Evolutionary conservation across 2,329 filamentous ascomycete genomes (phyloP).

Genomic region (Sporothrix curviconia): DNA sequence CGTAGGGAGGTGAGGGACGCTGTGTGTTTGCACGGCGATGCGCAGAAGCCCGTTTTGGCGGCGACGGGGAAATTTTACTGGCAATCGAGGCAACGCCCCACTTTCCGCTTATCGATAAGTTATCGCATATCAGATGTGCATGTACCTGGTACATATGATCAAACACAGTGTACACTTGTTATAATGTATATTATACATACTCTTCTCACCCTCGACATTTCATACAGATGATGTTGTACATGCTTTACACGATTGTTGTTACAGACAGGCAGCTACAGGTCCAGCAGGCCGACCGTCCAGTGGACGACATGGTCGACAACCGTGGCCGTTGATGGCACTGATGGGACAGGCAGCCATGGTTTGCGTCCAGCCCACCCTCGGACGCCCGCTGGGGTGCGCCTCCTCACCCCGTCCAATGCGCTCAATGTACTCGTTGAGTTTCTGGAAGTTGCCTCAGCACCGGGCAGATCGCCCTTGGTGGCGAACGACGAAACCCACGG

Average conservation of each 20-base stretch:
- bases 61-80: slow-evolving; percentile 2
- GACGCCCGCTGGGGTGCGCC: slow-evolving; percentile 66
- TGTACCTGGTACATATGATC: neutral
- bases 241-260: too few species aligned
- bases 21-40: neutral
- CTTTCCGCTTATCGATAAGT: neutral
- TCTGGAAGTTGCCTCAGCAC: slow-evolving; percentile 69
- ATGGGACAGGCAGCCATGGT: slow-evolving; percentile 69
- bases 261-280: too few species aligned
- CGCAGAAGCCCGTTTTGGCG: neutral
- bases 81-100: slow-evolving; percentile 4
- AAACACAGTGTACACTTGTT: neutral
- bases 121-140: neutral
- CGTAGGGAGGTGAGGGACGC: neutral
- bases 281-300: slow-evolving; percentile 63
- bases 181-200: slow-evolving; percentile 9
- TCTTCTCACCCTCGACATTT: neutral
- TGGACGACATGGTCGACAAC: slow-evolving; percentile 69
- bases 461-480: slow-evolving; percentile 80
- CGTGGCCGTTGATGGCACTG: slow-evolving; percentile 82
- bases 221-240: neutral
- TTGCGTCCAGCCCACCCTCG: slow-evolving; percentile 50
- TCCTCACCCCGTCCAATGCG: slow-evolving; percentile 55
- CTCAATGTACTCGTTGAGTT: slow-evolving; percentile 64
- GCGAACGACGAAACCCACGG: slow-evolving; percentile 96